Percentiles rank a stretch among this genome's conserved stretches.
Evolutionary conservation across 352 stramenopile species (phyloP).

Genomic region (Globisporangium ultimum): DNA sequence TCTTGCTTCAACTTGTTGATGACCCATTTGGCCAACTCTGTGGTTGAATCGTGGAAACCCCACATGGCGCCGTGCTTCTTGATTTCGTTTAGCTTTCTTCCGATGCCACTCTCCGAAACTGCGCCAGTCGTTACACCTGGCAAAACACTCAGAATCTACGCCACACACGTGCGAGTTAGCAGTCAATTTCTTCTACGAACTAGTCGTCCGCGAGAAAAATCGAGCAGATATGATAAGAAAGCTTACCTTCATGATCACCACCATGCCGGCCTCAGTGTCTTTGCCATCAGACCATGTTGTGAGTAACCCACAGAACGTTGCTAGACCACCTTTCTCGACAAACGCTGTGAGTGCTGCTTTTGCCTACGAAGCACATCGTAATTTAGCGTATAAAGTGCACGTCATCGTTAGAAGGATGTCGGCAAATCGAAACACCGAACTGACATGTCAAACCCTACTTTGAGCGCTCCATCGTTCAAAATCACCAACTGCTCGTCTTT

Average conservation of each 20-base stretch:
- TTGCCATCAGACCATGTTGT: conserved; percentile 39
- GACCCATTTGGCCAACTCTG: conserved; percentile 45
- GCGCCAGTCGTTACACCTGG: conserved; percentile 44
- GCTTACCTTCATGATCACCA: conserved; percentile 61
- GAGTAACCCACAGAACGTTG: conserved; percentile 40
- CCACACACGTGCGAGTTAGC: conserved; percentile 6
- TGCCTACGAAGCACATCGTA: conserved; percentile 18
- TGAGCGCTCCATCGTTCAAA: conserved; percentile 27
- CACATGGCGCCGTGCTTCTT: conserved; percentile 25
- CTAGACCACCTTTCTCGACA: conserved; percentile 45
- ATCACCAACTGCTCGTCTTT: conserved; percentile 30
- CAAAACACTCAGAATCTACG: conserved; percentile 50
- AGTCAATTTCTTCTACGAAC: not conserved
- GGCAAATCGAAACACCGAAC: too few species aligned
- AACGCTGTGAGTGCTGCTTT: conserved; percentile 51
- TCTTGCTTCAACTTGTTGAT: conserved; percentile 56
- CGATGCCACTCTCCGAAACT: conserved; percentile 48
- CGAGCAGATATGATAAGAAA: too few species aligned
- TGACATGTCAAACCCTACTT: conserved; percentile 22
- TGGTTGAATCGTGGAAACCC: conserved; percentile 23
- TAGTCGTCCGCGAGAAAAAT: not conserved
- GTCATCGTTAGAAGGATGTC: too few species aligned
- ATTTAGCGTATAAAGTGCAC: not conserved
- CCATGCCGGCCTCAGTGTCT: conserved; percentile 47
- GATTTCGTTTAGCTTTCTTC: conserved; percentile 41